phyloP scores from a whole-genome alignment of 768 basidiomycete species.

The Podaxis mareebaensis region DNA sequence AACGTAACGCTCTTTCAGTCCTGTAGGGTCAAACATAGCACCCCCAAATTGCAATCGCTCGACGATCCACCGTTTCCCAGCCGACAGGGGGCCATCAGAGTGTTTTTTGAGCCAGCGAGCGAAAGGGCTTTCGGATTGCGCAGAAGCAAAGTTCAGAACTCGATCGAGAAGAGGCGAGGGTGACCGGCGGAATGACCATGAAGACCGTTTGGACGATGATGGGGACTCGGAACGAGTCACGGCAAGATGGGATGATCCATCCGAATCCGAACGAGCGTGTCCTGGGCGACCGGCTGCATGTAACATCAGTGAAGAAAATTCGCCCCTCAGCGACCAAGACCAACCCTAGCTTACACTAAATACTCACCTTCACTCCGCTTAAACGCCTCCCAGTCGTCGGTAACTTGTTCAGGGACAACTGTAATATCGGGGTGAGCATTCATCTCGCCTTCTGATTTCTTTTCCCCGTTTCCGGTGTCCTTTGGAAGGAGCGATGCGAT shows the following conservation, averaged over 20 bases:
- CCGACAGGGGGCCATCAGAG: slow-evolving; percentile 48
- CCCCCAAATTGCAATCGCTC: slow-evolving; percentile 60
- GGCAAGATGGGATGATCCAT: slow-evolving; percentile 17
- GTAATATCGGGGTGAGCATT: slow-evolving; percentile 44
- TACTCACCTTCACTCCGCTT: slow-evolving; percentile 33
- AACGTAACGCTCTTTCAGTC: slow-evolving; percentile 49
- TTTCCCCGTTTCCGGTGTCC: slow-evolving; percentile 27
- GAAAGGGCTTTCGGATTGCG: slow-evolving; percentile 43
- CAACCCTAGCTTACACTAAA: background rate
- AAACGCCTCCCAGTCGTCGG: slow-evolving; percentile 50
- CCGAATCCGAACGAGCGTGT: slow-evolving; percentile 13
- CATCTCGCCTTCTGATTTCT: slow-evolving; percentile 38
- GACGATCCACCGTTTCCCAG: slow-evolving; percentile 50
- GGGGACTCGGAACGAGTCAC: slow-evolving; percentile 16
- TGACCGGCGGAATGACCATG: slow-evolving; percentile 20
- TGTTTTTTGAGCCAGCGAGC: slow-evolving; percentile 55
- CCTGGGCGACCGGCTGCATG: background rate
- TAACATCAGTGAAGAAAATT: background rate
- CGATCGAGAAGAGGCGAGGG: slow-evolving; percentile 34
- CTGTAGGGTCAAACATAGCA: slow-evolving; percentile 58
- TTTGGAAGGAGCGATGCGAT: slow-evolving; percentile 54
- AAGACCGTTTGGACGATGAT: slow-evolving; percentile 11
- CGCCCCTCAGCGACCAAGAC: background rate
- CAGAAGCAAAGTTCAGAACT: slow-evolving; percentile 38
- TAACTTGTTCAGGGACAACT: slow-evolving; percentile 45